Evolutionary conservation across 305 asterid genomes (phyloP), one percentile per base, ranked within the genome.

Genomic region (Salvia sclarea): DNA sequence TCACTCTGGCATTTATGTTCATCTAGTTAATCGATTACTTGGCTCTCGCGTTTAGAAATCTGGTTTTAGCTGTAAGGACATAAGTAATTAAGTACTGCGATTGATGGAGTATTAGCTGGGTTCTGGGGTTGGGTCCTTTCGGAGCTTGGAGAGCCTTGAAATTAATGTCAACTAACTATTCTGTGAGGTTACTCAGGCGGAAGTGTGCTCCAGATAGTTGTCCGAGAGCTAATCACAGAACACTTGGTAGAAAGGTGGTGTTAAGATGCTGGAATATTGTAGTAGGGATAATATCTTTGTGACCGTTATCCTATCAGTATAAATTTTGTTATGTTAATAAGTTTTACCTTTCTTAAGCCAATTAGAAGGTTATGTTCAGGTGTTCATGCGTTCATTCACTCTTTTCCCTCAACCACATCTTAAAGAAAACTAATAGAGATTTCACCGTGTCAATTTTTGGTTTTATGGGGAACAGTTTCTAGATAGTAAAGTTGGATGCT

Each of bases 71-170:
- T 35, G 3, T 22, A 24, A 44, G 17, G 14, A 37, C 24, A 33
- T 48, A 12, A 6, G 21, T 50, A 16, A 25, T 25, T n/a, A n/a
- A n/a, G n/a, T n/a, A n/a, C n/a, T n/a, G n/a, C n/a, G n/a, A n/a
- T n/a, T 33, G 12, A 41, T n/a, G n/a, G 41, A 6, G 25, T 28
- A n/a, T 5, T 13, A 18, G 38, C 48, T 61, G 60, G 35, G 8
- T 62, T 17, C 12, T 14, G 41, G 49, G 35, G 22, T 61, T 40
- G 49, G 43, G 75, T 48, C 61, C 45, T n/a, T 61, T 40, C 38
- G 53, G 75, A 59, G 68, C 52, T 25, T 60, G 62, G 25, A 21
- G 65, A 58, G 67, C 28, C 28, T 47, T 49, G 22, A 48, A 68
- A 25, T 17, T 61, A 22, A 28, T 21, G 8, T 25, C 54, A 52